Evolutionary conservation across 495 filamentous ascomycete genomes (phyloP), one percentile per base, ranked within the genome.

Genomic region (Rusavskia elegans): DNA sequence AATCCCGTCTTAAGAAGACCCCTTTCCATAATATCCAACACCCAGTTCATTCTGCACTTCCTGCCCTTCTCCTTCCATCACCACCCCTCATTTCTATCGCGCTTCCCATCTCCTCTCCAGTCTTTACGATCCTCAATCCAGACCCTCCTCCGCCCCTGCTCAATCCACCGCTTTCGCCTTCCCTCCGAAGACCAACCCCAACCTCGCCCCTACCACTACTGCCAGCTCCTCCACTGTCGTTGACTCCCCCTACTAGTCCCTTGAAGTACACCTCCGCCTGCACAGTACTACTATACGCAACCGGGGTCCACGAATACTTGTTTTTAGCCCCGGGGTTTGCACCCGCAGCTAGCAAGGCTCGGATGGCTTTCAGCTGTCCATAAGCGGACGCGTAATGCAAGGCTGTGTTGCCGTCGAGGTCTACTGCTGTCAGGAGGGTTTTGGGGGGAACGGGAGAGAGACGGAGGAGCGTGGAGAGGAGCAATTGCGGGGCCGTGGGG

Each of bases 241-340:
- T 4, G 56, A 61, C 54, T 59, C 60, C 60, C 61, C 48, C 52
- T 0, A 86, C 74, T 49, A 89, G 63, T 32, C 73, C 73, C 67
- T 77, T 76, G 40, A 87, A 79, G 57, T 87, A 88, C 19, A 82
- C 80, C 65, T 89, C 85, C 17, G 82, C 84, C 57, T 83, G 78
- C 20, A 83, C 79, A 2, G 82, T 86, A 23, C 77, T 77, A 44
- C 76, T 81, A 63, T 90, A 93, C 29, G 74, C 73, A 13, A 84
- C 69, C 6, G 87, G 80, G 21, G 75, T 84, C 79, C 85, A 89
- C 53, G 72, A 79, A 70, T 78, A 81, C 3, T 74, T 65, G 59
- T 93, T 93, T 59, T 63, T 71, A 44, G 71, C 78, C 45, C 76
- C 69, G 1, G 80, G 72, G 52, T 80, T 75, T 44, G 85, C 83